Base-by-base conservation (phyloP, 441 rosid genomes). In the Aleurites moluccanus region DNA sequence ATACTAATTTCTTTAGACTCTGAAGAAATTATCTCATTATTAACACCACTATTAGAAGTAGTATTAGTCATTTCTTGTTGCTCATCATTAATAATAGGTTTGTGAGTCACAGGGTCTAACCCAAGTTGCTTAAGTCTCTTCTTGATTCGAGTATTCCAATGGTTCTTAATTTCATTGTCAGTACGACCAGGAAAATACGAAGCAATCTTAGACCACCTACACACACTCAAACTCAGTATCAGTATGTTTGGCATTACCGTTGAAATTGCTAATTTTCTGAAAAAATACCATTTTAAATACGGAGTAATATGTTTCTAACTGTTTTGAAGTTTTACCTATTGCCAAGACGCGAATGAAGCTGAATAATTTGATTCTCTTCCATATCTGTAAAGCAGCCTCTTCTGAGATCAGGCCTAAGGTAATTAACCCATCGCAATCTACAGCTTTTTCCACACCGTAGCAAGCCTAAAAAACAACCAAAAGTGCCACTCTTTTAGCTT, bases 191-290 rank as follows among this genome's bases (percentile, higher is more conserved):
- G 89, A 79, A 94, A 87, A 86, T 92, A 90, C 0, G 98, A 82
- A 47, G 98, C 98, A 56, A 94, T 92, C 81, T 92, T 94, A 0
- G 98, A 91, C 98, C 98, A 94, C 83, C 98, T 94, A 15, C 69
- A 55, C 8, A 27, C 64, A 57, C 30, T 21, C 15, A 42, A 38
- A 38, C 40, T 38, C 40, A 38, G 40, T 5, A 38, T 38, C 40
- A 5, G 8, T 38, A 8, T 38, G 40, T 38, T 38, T 6, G 1
- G 6, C 9, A 38, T 5, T 35, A 35, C n/a, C n/a, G n/a, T n/a
- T n/a, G n/a, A n/a, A n/a, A n/a, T n/a, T n/a, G n/a, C n/a, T n/a
- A n/a, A n/a, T n/a, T n/a, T n/a, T n/a, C n/a, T n/a, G n/a, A 35
- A 35, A 4, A n/a, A n/a, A n/a, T n/a, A n/a, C 2, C 6, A 13